These are phyloP conservation scores for Cercospora citrullina DNA, from an alignment of 2,329 filamentous ascomycete genomes.

Conservation along the genomic window DNA sequence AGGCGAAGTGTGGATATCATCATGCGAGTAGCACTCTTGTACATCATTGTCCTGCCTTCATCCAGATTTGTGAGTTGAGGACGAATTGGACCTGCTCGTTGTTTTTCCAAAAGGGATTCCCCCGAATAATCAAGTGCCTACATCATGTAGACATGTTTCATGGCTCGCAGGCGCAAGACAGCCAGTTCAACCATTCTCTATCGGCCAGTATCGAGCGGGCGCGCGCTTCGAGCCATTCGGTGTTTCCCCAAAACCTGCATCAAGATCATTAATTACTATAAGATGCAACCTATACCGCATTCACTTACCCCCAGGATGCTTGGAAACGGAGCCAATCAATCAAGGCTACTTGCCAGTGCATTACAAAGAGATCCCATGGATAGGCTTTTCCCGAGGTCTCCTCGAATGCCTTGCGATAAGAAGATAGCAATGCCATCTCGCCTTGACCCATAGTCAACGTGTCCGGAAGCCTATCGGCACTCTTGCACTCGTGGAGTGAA, in stretches of 20 bases:
- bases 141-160: neutral
- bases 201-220: conserved; percentile 26
- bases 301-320: conserved; percentile 34
- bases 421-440: conserved; percentile 54
- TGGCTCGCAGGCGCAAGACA: neutral
- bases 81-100: neutral
- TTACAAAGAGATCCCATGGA: conserved; percentile 54
- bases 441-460: conserved; percentile 52
- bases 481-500: conserved; percentile 45
- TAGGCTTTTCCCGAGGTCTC: conserved; percentile 46
- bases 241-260: conserved; percentile 30
- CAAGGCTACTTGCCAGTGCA: conserved; percentile 66
- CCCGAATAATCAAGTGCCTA: neutral
- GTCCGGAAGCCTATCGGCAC: neutral
- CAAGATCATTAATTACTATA: neutral
- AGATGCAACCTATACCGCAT: neutral
- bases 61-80: neutral
- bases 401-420: conserved; percentile 50
- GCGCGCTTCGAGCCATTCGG: conserved; percentile 31
- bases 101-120: neutral
- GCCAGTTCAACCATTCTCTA: conserved; percentile 20
- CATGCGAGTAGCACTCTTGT: neutral
- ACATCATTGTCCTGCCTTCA: neutral
- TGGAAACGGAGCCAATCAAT: conserved; percentile 63
- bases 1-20: no score